Conservation (phyloP, 345 rosid species). For the Salix suchowensis region DNA sequence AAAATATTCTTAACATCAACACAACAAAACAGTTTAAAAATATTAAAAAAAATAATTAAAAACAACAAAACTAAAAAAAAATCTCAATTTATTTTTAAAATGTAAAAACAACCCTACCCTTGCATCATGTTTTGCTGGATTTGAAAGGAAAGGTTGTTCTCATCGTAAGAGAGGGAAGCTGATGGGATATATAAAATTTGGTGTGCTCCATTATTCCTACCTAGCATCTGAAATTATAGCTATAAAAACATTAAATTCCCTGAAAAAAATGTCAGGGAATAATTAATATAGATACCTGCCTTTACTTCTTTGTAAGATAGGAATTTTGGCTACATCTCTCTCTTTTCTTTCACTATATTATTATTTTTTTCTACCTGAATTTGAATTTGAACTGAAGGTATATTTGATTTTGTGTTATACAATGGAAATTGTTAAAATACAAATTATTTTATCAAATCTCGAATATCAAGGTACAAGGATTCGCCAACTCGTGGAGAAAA, state of each 20-base stretch:
- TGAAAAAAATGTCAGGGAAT: neutral
- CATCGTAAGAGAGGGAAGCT: neutral
- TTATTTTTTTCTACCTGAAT: too few relatives aligned
- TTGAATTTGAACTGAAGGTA: too few relatives aligned
- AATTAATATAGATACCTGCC: neutral
- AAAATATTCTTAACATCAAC: too few relatives aligned
- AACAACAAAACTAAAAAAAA: too few relatives aligned
- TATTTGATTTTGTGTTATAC: too few relatives aligned
- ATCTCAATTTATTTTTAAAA: too few relatives aligned
- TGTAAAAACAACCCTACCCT: too few relatives aligned
- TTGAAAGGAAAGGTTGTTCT: neutral
- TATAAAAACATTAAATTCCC: neutral
- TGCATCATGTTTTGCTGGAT: neutral
- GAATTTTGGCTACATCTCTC: neutral
- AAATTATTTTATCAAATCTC: neutral
- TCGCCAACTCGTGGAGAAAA: neutral
- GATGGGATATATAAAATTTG: neutral
- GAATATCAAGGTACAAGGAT: neutral
- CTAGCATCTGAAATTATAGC: neutral
- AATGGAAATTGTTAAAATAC: too few relatives aligned
- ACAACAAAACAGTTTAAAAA: too few relatives aligned
- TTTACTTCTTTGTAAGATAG: neutral
- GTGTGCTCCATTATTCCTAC: neutral
- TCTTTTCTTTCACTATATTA: too few relatives aligned
- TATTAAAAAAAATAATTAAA: too few relatives aligned